phyloP scores from a whole-genome alignment of 257 asterid species.

The Orobanche coerulescens region DNA sequence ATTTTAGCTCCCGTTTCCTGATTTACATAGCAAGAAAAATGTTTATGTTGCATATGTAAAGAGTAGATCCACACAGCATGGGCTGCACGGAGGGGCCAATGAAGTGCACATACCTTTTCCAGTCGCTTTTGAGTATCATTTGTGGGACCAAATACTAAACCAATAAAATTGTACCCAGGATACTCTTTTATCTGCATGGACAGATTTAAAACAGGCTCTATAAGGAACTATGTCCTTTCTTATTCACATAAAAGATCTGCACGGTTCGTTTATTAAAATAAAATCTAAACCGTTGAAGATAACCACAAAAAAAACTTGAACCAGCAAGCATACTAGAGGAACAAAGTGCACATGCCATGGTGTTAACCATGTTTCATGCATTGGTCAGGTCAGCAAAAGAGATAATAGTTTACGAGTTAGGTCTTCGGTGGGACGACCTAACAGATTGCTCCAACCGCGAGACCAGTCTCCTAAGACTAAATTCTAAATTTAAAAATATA shows the following conservation, averaged over 20 bases:
- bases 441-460: too few species aligned
- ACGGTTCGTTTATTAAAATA: neutral
- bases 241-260: conserved; percentile 5
- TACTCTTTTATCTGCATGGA: conserved; percentile 64
- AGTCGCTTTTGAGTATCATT: conserved; percentile 70
- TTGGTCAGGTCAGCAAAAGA: neutral
- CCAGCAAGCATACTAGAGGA: neutral
- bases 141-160: conserved; percentile 58
- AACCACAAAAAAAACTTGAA: neutral
- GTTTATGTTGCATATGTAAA: too few species aligned
- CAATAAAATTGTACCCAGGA: conserved; percentile 58
- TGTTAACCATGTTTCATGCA: too few species aligned
- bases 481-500: too few species aligned
- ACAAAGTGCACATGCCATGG: too few species aligned
- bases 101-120: conserved; percentile 58
- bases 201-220: conserved; percentile 22
- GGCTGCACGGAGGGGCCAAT: neutral
- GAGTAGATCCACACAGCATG: conserved; percentile 20
- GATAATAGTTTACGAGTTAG: too few species aligned
- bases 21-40: conserved; percentile 25
- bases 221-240: conserved; percentile 6
- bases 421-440: too few species aligned
- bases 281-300: too few species aligned
- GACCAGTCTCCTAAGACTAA: too few species aligned
- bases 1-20: conserved; percentile 97